Evolutionary conservation across 2,329 filamentous ascomycete species (phyloP), one percentile per base, ranked within the genome.

Genomic region (Calonectria naviculata): DNA sequence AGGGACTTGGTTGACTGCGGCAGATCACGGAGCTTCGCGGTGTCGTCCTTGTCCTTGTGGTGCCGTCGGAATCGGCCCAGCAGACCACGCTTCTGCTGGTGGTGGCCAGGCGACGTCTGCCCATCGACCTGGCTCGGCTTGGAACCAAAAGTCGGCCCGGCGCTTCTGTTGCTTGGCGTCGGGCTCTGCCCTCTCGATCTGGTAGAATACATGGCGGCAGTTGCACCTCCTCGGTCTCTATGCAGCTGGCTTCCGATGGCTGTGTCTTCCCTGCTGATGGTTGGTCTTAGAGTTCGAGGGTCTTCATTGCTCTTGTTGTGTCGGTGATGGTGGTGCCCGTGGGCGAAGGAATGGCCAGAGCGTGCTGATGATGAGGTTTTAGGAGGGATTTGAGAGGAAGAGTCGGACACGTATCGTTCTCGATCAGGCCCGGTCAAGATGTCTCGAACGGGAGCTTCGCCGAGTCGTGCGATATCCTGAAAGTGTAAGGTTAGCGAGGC

Each of bases 211-310:
- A 87, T 85, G 47, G 81, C 79, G 34, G 79, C 78, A 34, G 86
- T 86, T 62, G 82, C 84, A 38, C 83, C 86, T 92, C 91, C 80
- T 89, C 91, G 79, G 84, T 78, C 68, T 77, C 76, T 71, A 76
- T 81, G 29, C 86, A 80, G 76, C 85, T 90, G 76, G 86, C 84
- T 71, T 72, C 74, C 74, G 71, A 80, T 71, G 26, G 88, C 84
- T 19, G 93, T 92, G 71, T 96, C 93, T 80, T 97, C 94, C 77
- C 93, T 89, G 81, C 93, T 95, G 67, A 91, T 88, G 15, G 90
- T 88, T n/a, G 94, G 94, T 71, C 93, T 90, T 76, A 94, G 82
- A 36, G 91, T 86, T 76, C 91, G 91, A 13, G 88, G 82, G 72
- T 93, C 91, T 73, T 93, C 91, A 80, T 89, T 91, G 81, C 91